Percentiles rank a stretch among this genome's conserved stretches.
phyloP scores from a whole-genome alignment of 2,329 filamentous ascomycete species.

The Monascus ruber region DNA sequence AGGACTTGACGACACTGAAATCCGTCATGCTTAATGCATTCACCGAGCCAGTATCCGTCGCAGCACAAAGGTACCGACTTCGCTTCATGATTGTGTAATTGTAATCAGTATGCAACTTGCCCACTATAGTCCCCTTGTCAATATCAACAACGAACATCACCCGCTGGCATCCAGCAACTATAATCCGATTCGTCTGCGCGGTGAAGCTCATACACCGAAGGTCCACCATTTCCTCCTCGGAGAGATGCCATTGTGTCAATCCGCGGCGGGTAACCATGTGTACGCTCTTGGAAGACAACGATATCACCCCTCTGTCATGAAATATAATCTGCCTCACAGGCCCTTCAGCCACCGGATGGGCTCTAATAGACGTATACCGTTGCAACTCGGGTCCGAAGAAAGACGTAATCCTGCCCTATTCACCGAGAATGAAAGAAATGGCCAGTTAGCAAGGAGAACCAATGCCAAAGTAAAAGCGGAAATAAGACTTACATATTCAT shows the following conservation, averaged over 20 bases:
- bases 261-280: constrained; percentile 83
- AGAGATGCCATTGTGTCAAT: constrained; percentile 77
- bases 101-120: constrained; percentile 59
- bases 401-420: constrained; percentile 73
- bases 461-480: not conserved
- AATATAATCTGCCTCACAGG: constrained; percentile 79
- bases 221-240: constrained; percentile 68
- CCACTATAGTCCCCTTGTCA: constrained; percentile 60
- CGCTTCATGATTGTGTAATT: constrained; percentile 90
- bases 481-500: constrained; percentile 60
- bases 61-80: constrained; percentile 78
- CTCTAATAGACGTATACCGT: constrained; percentile 80
- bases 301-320: constrained; percentile 80
- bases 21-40: constrained; percentile 74
- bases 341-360: constrained; percentile 62
- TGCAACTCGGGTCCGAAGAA: constrained; percentile 80
- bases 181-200: constrained; percentile 70
- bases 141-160: constrained; percentile 69
- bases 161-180: constrained; percentile 78
- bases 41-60: constrained; percentile 69
- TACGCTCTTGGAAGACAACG: constrained; percentile 68
- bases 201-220: constrained; percentile 93
- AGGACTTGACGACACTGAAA: constrained; percentile 69
- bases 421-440: not conserved
- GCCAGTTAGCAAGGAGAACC: no score